Evolutionary conservation across 371 early-diverging fungal genomes (phyloP).

Genomic region (Saksenaea vasiformis): DNA sequence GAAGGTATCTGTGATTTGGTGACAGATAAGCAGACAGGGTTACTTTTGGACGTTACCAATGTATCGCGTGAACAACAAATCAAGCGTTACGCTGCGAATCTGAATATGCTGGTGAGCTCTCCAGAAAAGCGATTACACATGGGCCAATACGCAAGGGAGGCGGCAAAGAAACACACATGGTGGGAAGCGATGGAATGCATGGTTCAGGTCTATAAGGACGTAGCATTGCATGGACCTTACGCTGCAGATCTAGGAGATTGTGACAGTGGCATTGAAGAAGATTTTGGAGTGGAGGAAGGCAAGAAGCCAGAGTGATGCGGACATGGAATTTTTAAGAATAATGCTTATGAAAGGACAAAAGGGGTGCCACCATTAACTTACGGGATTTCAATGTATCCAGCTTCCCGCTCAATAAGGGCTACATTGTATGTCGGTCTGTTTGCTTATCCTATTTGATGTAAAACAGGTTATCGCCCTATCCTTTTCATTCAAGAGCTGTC

Average conservation of each 20-base stretch:
- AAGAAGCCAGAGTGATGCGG: not conserved
- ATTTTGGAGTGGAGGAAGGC: not conserved
- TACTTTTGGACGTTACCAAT: constrained; percentile 28
- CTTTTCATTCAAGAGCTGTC: too few species aligned
- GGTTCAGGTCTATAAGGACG: constrained; percentile 37
- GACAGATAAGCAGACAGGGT: constrained; percentile 38
- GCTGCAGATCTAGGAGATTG: not conserved
- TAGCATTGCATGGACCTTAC: not conserved
- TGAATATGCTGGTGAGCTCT: constrained; percentile 22
- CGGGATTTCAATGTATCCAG: too few species aligned
- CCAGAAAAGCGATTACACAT: constrained; percentile 15
- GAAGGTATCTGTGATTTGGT: constrained; percentile 51
- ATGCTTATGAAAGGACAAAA: too few species aligned
- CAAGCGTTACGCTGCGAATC: constrained; percentile 21
- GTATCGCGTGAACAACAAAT: constrained; percentile 19
- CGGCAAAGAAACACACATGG: constrained; percentile 44
- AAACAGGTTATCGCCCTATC: too few species aligned
- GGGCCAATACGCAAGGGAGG: constrained; percentile 25
- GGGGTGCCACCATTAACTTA: too few species aligned
- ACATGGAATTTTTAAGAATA: not conserved
- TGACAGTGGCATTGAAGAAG: not conserved
- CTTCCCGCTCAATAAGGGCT: too few species aligned
- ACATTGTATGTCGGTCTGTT: too few species aligned
- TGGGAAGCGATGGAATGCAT: constrained; percentile 49
- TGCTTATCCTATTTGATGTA: too few species aligned